phyloP scores from a whole-genome alignment of 169 alveolate genomes.

The Plasmodium falciparum region DNA sequence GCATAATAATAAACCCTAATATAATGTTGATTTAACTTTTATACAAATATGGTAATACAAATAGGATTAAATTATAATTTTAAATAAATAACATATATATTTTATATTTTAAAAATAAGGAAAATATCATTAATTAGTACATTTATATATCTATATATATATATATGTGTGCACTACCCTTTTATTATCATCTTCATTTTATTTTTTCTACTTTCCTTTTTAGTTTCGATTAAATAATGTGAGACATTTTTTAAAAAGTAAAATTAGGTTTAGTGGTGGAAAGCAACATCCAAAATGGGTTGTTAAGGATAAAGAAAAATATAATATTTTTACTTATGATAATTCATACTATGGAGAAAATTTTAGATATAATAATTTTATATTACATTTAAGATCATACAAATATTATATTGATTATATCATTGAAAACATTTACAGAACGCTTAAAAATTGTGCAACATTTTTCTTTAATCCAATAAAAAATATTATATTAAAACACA shows the following conservation, averaged over 20 bases:
- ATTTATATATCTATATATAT: background rate
- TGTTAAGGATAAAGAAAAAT: constrained; percentile 75
- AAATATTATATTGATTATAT: constrained; percentile 78
- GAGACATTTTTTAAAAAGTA: constrained; percentile 75
- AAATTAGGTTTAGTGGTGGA: constrained; percentile 73
- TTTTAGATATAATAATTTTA: constrained; percentile 66
- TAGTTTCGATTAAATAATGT: constrained; percentile 76
- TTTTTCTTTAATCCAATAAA: constrained; percentile 81
- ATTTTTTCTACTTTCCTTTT: constrained; percentile 7
- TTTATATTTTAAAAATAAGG: background rate
- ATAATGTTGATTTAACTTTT: too few species aligned
- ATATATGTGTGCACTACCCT: background rate
- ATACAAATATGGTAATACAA: too few species aligned
- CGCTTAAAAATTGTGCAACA: constrained; percentile 49
- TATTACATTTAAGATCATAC: constrained; percentile 74
- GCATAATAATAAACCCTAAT: background rate
- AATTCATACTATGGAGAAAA: constrained; percentile 76
- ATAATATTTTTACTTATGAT: constrained; percentile 69
- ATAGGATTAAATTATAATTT: too few species aligned
- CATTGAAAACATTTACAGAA: constrained; percentile 62
- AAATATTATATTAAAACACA: constrained; percentile 82
- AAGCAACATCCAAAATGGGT: constrained; percentile 77
- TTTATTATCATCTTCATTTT: background rate
- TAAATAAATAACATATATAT: too few species aligned
- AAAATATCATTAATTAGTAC: background rate